Conservation (phyloP, 2,329 filamentous ascomycete genomes). For the Cladophialophora immunda region DNA sequence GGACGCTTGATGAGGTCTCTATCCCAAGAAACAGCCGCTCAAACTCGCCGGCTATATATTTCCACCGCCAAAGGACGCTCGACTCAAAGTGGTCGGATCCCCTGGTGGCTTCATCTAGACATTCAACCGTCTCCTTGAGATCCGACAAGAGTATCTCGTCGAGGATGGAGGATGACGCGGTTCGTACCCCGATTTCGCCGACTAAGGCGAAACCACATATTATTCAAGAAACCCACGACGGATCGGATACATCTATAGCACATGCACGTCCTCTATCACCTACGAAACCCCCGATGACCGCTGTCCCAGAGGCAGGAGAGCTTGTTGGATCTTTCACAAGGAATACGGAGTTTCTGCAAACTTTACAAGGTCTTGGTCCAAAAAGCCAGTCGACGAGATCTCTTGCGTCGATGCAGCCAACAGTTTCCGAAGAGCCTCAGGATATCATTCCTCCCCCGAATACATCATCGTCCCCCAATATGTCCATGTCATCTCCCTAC, state of each 20-base stretch:
- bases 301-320: neutral
- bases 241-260: slow-evolving; percentile 4
- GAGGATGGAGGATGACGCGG: slow-evolving; percentile 11
- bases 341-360: neutral
- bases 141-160: slow-evolving; percentile 18
- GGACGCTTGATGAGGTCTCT: slow-evolving; percentile 35
- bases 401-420: slow-evolving; percentile 33
- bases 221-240: neutral
- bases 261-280: slow-evolving; percentile 10
- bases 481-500: slow-evolving; percentile 4
- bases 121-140: slow-evolving; percentile 17
- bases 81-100: slow-evolving; percentile 24
- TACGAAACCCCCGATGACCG: slow-evolving; percentile 1
- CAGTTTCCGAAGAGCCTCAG: slow-evolving; percentile 36
- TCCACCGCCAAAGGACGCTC: slow-evolving; percentile 27
- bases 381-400: slow-evolving; percentile 20
- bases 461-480: slow-evolving; percentile 6
- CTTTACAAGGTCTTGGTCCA: neutral
- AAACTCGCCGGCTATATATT: slow-evolving; percentile 31
- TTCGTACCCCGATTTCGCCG: slow-evolving; percentile 7
- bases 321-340: neutral
- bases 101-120: slow-evolving; percentile 14
- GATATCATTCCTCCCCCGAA: slow-evolving; percentile 7
- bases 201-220: slow-evolving; percentile 22
- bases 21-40: slow-evolving; percentile 33